Evolutionary conservation across 805 yeast genomes (phyloP).

Genomic region (Teunomyces stri): DNA sequence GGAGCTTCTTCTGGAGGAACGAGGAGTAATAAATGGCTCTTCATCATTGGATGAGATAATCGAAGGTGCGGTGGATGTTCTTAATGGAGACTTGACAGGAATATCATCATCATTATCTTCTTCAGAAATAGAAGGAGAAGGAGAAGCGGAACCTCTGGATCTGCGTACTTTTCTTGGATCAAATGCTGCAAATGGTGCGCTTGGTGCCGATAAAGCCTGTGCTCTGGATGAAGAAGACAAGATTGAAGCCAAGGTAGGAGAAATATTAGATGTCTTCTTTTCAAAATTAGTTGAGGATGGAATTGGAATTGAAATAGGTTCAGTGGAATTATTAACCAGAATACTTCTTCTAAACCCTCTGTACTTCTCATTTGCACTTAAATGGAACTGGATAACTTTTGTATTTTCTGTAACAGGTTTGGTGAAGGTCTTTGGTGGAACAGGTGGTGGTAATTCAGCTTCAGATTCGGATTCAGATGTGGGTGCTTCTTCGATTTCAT

Average conservation of each 20-base stretch:
- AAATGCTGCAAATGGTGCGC: slow-evolving; percentile 18
- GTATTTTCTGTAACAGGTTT: not conserved
- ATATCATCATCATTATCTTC: slow-evolving; percentile 9
- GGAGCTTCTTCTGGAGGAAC: slow-evolving; percentile 23
- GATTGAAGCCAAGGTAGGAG: slow-evolving; percentile 11
- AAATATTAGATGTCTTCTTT: slow-evolving; percentile 10
- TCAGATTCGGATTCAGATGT: slow-evolving; percentile 8
- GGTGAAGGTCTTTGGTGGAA: slow-evolving; percentile 7
- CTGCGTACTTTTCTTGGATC: slow-evolving; percentile 22
- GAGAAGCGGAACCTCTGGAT: slow-evolving; percentile 12
- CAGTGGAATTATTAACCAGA: slow-evolving; percentile 14
- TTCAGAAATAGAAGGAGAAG: slow-evolving; percentile 9
- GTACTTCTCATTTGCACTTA: slow-evolving; percentile 34
- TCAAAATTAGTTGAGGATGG: slow-evolving; percentile 3
- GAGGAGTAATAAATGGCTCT: slow-evolving; percentile 24
- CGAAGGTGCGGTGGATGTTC: slow-evolving; percentile 3
- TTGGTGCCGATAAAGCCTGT: slow-evolving; percentile 10
- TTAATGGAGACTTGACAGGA: slow-evolving; percentile 14
- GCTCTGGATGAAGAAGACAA: slow-evolving; percentile 10
- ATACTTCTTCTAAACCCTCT: slow-evolving; percentile 42
- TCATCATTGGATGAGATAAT: slow-evolving; percentile 4
- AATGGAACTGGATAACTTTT: slow-evolving; percentile 20
- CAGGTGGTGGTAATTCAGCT: slow-evolving; percentile 9
- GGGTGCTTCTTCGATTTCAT: slow-evolving; percentile 8
- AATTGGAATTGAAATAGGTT: slow-evolving; percentile 18